phyloP scores from a whole-genome alignment of 768 basidiomycete genomes.

The Leccinum rimulosum region DNA sequence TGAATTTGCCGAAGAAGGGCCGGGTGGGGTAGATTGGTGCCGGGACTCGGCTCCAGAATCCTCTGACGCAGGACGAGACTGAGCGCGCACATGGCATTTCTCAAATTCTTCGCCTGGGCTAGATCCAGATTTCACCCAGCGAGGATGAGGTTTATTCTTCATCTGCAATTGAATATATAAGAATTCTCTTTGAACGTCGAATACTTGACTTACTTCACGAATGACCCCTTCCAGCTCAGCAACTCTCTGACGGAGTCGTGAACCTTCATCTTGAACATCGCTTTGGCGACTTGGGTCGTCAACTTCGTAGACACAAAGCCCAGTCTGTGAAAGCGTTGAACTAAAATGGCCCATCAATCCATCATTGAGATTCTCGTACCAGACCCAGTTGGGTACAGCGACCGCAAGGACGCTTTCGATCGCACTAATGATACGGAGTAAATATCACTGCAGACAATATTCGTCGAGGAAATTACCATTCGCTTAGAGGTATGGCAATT shows the following conservation, averaged over 20 bases:
- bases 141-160: conserved; percentile 71
- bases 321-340: conserved; percentile 47
- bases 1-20: conserved; percentile 1
- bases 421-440: conserved; percentile 33
- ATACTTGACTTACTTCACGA: conserved; percentile 52
- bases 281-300: conserved; percentile 66
- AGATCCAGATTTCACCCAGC: conserved; percentile 43
- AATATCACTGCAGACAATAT: not conserved
- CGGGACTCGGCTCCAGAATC: conserved; percentile 6
- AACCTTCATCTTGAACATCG: conserved; percentile 55
- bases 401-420: conserved; percentile 47
- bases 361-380: conserved; percentile 31
- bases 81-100: conserved; percentile 22
- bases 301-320: conserved; percentile 81
- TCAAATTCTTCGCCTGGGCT: conserved; percentile 27
- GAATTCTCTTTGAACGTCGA: not conserved
- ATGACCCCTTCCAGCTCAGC: conserved; percentile 84
- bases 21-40: conserved; percentile 3
- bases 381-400: conserved; percentile 43
- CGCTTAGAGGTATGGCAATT: conserved; percentile 74
- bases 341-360: conserved; percentile 16
- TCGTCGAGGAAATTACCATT: conserved; percentile 45
- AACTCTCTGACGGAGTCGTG: conserved; percentile 67
- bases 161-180: conserved; percentile 38
- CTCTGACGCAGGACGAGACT: conserved; percentile 19